Percentiles rank a stretch among this genome's conserved stretches.
Evolutionary conservation across 163 green algal species (phyloP).

Genomic region (Chlorella variabilis): DNA sequence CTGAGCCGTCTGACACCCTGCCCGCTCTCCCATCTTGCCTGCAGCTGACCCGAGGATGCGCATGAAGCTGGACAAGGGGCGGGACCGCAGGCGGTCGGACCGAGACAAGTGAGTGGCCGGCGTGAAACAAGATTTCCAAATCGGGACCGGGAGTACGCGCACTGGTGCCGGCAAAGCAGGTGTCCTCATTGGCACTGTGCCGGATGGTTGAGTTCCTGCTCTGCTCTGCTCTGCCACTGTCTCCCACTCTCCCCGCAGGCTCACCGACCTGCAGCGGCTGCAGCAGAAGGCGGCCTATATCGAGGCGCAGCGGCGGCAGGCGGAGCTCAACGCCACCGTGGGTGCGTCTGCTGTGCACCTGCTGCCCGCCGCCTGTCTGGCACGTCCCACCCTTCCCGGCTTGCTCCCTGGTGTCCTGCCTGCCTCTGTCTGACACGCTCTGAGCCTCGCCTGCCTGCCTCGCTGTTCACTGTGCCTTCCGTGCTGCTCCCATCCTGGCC

Average conservation of each 20-base stretch:
- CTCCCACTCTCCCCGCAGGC: background rate
- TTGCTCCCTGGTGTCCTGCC: background rate
- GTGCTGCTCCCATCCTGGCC: no score
- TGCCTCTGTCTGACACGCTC: no score
- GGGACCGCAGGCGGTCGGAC: background rate
- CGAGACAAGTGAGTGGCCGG: constrained; percentile 8
- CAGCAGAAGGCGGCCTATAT: constrained; percentile 21
- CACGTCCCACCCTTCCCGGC: background rate
- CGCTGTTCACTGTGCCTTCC: no score
- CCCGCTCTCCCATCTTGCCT: no score
- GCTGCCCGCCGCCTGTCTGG: background rate
- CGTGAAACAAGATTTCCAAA: background rate
- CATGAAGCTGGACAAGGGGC: constrained; percentile 17
- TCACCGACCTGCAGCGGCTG: constrained; percentile 9
- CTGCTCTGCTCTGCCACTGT: background rate
- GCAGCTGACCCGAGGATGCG: no score
- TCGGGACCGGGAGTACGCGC: no score
- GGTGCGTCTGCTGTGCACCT: background rate
- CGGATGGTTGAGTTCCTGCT: background rate
- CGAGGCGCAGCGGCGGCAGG: constrained; percentile 26
- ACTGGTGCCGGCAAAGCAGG: no score
- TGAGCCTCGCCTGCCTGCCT: no score
- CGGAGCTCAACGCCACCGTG: constrained; percentile 30
- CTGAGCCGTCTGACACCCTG: no score
- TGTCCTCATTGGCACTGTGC: no score